Evolutionary conservation across 2,329 filamentous ascomycete genomes (phyloP).

Genomic region (Trichoderma asperellum): DNA sequence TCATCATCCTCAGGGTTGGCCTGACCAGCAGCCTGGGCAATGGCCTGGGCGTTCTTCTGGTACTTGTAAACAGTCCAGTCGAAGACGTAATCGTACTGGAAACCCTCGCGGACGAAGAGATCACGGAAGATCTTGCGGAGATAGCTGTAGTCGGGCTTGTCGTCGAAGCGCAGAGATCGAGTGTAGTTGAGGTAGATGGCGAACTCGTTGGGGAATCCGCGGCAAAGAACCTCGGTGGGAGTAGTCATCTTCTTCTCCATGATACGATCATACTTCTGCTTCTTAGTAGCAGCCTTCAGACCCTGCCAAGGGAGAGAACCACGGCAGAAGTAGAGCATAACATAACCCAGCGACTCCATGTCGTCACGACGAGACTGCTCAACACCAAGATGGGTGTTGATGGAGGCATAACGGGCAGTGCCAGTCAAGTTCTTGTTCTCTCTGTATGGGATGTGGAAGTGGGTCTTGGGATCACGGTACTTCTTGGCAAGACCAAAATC

Average conservation of each 20-base stretch:
- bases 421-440: conserved; percentile 99
- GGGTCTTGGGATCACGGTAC: conserved; percentile 98
- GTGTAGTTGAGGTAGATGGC: conserved; percentile 99
- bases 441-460: conserved; percentile 99
- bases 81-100: conserved; percentile 99
- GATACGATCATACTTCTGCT: conserved; percentile 99
- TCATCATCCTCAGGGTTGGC: conserved; percentile 73
- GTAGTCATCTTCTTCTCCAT: conserved; percentile 99
- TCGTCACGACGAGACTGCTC: conserved; percentile 99
- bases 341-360: conserved; percentile 98
- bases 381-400: conserved; percentile 98
- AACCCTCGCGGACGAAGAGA: conserved; percentile 96
- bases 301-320: conserved; percentile 99
- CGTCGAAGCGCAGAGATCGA: conserved; percentile 95
- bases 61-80: conserved; percentile 99
- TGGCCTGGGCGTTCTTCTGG: conserved; percentile 97
- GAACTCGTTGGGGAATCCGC: conserved; percentile 98
- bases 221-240: conserved; percentile 96
- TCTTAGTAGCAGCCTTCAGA: conserved; percentile 97
- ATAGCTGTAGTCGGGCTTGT: conserved; percentile 99
- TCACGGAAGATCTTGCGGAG: conserved; percentile 99
- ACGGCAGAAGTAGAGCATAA: conserved; percentile 99
- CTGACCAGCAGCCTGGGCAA: conserved; percentile 76
- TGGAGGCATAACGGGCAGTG: conserved; percentile 96
- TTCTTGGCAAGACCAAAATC: conserved; percentile 99